A percentile compares a stretch with the other conserved stretches of the same genome.
Conservation (phyloP, 164 flowering plant genomes). For the Dillenia suffruticosa region DNA sequence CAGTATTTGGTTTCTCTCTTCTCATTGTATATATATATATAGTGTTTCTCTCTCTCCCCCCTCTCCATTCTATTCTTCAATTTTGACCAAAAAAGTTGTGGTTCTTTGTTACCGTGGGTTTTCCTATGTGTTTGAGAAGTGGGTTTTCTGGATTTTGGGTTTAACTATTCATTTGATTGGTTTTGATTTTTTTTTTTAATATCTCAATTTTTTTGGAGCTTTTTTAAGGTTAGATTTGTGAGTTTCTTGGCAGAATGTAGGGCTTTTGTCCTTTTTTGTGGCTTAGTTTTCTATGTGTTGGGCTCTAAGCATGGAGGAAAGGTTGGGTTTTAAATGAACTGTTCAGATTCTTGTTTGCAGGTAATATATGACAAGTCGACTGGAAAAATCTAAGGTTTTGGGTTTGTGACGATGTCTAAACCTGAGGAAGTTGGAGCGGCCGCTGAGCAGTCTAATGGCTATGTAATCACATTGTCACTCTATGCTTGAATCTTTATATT, state of each 20-base stretch:
- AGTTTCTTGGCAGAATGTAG: too few relatives aligned
- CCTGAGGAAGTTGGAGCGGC: slow-evolving; percentile 78
- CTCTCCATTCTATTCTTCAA: too few relatives aligned
- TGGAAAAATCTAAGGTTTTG: slow-evolving; percentile 95
- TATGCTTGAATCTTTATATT: not conserved
- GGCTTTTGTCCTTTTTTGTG: not conserved
- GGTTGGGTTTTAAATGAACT: not conserved
- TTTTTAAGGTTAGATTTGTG: too few relatives aligned
- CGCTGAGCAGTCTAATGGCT: slow-evolving; percentile 79
- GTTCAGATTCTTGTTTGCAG: slow-evolving; percentile 32
- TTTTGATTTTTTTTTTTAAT: too few relatives aligned
- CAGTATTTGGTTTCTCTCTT: too few relatives aligned
- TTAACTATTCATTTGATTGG: too few relatives aligned
- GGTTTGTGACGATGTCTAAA: slow-evolving; percentile 91
- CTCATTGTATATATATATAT: too few relatives aligned
- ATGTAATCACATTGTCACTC: slow-evolving; percentile 41
- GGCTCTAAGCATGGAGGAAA: too few relatives aligned
- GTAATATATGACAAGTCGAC: slow-evolving; percentile 86
- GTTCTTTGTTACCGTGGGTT: too few relatives aligned
- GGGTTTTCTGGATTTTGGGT: not conserved
- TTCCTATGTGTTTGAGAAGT: too few relatives aligned
- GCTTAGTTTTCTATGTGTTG: not conserved
- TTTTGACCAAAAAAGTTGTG: too few relatives aligned
- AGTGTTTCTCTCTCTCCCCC: not conserved
- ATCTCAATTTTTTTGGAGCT: too few relatives aligned